Conservation (phyloP, 345 rosid species). For the Isatis tinctoria region DNA sequence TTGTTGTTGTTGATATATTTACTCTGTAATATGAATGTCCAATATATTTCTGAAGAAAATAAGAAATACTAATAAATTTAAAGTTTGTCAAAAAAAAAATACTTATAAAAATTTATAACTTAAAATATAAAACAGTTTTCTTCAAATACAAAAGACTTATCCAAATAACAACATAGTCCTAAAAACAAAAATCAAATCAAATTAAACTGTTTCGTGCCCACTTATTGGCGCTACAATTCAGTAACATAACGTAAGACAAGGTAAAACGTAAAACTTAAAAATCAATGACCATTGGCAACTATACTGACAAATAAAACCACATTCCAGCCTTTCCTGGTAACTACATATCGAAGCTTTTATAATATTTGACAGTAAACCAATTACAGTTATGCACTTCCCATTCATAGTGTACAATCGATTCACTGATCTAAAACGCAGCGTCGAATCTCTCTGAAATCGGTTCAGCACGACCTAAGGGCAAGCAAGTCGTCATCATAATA, state of each 20-base stretch:
- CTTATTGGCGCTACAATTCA: neutral
- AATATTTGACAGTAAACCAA: no score
- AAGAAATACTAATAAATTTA: no score
- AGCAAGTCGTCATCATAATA: neutral
- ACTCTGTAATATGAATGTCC: no score
- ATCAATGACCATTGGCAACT: neutral
- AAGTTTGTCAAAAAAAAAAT: no score
- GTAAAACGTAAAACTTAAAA: neutral
- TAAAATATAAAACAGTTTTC: neutral
- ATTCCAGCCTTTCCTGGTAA: no score
- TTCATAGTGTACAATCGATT: neutral
- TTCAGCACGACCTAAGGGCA: constrained; percentile 23
- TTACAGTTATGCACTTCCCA: neutral
- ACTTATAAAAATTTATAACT: neutral
- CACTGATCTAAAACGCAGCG: neutral
- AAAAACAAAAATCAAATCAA: neutral
- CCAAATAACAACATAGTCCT: neutral
- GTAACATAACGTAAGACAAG: neutral
- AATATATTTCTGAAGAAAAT: no score
- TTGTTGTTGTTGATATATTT: no score
- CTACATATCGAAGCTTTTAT: no score
- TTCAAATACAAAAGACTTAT: neutral
- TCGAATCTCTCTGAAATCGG: neutral
- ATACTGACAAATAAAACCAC: no score
- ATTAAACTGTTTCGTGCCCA: neutral